Percentiles rank a stretch among this genome's conserved stretches.
phyloP scores from a whole-genome alignment of 345 rosid species.

The Rhizophora mangle region DNA sequence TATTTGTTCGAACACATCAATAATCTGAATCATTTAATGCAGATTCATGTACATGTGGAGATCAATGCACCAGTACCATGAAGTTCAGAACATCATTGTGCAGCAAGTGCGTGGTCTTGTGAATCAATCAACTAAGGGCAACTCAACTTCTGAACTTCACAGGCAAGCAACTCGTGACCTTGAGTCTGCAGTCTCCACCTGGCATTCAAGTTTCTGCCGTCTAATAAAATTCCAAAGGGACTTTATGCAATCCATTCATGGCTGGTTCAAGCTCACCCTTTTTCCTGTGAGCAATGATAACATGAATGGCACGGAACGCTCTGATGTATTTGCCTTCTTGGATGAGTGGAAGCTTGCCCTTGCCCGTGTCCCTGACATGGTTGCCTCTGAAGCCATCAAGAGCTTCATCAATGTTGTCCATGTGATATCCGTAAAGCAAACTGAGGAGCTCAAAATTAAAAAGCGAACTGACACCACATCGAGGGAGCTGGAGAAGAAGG shows the following conservation, averaged over 20 bases:
- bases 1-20: neutral
- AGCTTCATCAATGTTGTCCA: slow-evolving; percentile 84
- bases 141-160: slow-evolving; percentile 87
- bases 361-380: slow-evolving; percentile 91
- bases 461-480: slow-evolving; percentile 73
- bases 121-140: slow-evolving; percentile 63
- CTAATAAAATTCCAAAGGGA: slow-evolving; percentile 83
- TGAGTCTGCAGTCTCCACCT: slow-evolving; percentile 73
- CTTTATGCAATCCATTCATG: slow-evolving; percentile 66
- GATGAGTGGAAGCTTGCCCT: slow-evolving; percentile 96
- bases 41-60: slow-evolving; percentile 98
- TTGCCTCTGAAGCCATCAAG: slow-evolving; percentile 97
- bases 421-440: slow-evolving; percentile 70
- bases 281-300: slow-evolving; percentile 64
- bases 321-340: slow-evolving; percentile 59
- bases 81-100: slow-evolving; percentile 74
- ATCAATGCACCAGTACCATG: slow-evolving; percentile 85
- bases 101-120: slow-evolving; percentile 96
- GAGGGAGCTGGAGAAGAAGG: slow-evolving; percentile 90
- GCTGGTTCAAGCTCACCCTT: slow-evolving; percentile 92
- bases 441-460: slow-evolving; percentile 75
- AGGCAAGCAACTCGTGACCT: slow-evolving; percentile 92
- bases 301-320: slow-evolving; percentile 35
- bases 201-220: slow-evolving; percentile 89
- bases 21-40: slow-evolving; percentile 22